Evolutionary conservation across 768 basidiomycete species (phyloP), one percentile per base, ranked within the genome.

Genomic region (Tephrocybe rancida): DNA sequence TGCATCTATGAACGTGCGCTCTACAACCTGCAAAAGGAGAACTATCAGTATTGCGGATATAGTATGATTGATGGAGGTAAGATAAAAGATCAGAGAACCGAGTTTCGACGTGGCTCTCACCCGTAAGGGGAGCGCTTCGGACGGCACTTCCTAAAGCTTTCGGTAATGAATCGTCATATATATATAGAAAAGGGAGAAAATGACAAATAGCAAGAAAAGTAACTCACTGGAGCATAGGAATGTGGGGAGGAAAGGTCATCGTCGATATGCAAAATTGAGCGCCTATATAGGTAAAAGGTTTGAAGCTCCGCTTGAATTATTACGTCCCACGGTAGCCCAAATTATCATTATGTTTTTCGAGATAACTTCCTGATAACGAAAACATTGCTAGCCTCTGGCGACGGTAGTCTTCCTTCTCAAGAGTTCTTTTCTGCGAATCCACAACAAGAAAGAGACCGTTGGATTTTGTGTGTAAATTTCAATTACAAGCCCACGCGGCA

Each of bases 121-220:
- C 63, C 59, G 44, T 47, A 42, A 60, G 67, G 61, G 67, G 64
- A 69, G 67, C 60, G 72, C 70, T 78, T 81, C 77, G 70, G 79
- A 79, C 79, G 79, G 79, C 79, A 81, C 79, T 81, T 81, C 79
- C 79, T 81, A 79, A 77, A 69, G 71, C 66, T 70, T 71, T 76
- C 73, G 76, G 77, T 73, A 64, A 45, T 70, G 62, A 66, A 68
- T 80, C 79, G 67, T 80, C 78, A 76, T 72, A 60, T 24, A 54
- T 19, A 53, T 25, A 53, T 27, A 51, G 49, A 50, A 30, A 49
- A 26, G 44, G 30, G 32, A 35, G 57, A 35, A 38, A 25, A 5
- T 3, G 14, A n/a, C 14, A 42, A 7, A 32, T 7, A 32, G 30
- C 29, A 48, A n/a, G 9, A 47, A 18, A 60, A 49, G n/a, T 3